Evolutionary conservation across 75 land plant genomes (phyloP), one percentile per base, ranked within the genome.

Genomic region (Pinus taeda): DNA sequence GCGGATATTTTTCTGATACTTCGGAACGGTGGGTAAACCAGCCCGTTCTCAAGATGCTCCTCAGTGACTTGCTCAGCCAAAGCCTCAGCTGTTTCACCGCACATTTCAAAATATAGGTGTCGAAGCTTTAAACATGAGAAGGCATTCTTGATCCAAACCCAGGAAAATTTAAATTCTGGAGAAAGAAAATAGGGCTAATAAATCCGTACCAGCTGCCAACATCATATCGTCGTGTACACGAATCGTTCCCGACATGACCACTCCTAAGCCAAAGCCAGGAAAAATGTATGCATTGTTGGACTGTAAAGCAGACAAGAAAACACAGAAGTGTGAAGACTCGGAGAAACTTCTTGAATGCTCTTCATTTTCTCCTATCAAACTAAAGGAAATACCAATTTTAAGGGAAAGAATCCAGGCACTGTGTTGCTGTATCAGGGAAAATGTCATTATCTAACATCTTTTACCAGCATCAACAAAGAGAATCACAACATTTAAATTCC

Each of bases 1-100:
- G 98, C 98, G n/a, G 98, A 95, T 30, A 95, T 95, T 42, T 89
- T 89, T 60, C 98, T 82, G 80, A 95, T 93, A 61, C 77, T 86
- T 15, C 75, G 73, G 83, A 95, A 93, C 57, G 98, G 93, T 58
- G 96, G 98, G 74, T 88, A 95, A 17, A 95, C 77, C 62, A 91
- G 84, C 15, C 96, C 93, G 71, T 89, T 89, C 5, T 81, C 88
- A 29, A 82, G 86, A 83, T 93, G 80, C 77, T 95, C 93, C 59
- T 89, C 55, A 26, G 85, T 79, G 18, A 93, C 93, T 57, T 86
- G 92, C 12, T 30, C 39, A 26, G 96, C 93, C 71, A 95, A 84
- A 11, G 96, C 88, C 80, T 90, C 91, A 61, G 98, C 98, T 95
- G 86, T 81, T 77, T 59, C 29, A 53, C n/a, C 21, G 49, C 57